A percentile compares a stretch with the other conserved stretches of the same genome.
Conservation (phyloP, 306 rosid species). For the Trichosanthes truncata region DNA sequence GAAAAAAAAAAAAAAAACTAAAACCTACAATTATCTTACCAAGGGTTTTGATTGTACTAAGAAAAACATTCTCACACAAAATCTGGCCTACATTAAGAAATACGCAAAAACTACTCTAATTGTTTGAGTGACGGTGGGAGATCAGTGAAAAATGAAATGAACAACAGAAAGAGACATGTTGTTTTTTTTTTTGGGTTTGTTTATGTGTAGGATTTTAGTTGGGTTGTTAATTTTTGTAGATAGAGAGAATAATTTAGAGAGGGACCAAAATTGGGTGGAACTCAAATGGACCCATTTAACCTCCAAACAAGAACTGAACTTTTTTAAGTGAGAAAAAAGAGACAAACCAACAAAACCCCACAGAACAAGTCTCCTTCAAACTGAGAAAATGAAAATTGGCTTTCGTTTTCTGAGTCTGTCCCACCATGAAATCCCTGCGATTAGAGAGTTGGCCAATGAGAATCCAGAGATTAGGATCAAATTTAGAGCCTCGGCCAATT, state of each 20-base stretch:
- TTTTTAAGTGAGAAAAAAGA: neutral
- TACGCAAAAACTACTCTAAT: neutral
- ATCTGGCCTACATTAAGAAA: neutral
- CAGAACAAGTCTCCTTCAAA: neutral
- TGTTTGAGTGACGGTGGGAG: neutral
- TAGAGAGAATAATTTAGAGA: neutral
- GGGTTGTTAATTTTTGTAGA: neutral
- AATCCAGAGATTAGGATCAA: slow-evolving; percentile 30
- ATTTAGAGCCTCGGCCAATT: slow-evolving; percentile 34
- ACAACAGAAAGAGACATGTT: neutral
- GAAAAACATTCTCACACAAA: neutral
- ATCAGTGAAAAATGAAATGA: neutral
- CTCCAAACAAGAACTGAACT: slow-evolving; percentile 7
- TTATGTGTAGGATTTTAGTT: slow-evolving; percentile 1
- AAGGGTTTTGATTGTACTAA: too few relatives aligned
- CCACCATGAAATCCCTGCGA: slow-evolving; percentile 17
- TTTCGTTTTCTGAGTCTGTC: neutral
- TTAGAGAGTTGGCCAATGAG: slow-evolving; percentile 35
- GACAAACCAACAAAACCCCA: neutral
- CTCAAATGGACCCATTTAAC: neutral
- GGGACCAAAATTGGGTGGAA: neutral
- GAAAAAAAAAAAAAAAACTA: too few relatives aligned
- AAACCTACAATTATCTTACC: too few relatives aligned
- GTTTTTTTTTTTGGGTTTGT: neutral
- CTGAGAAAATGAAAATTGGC: neutral